phyloP scores from a whole-genome alignment of 352 stramenopile species.

The Pythium aphanidermatum region DNA sequence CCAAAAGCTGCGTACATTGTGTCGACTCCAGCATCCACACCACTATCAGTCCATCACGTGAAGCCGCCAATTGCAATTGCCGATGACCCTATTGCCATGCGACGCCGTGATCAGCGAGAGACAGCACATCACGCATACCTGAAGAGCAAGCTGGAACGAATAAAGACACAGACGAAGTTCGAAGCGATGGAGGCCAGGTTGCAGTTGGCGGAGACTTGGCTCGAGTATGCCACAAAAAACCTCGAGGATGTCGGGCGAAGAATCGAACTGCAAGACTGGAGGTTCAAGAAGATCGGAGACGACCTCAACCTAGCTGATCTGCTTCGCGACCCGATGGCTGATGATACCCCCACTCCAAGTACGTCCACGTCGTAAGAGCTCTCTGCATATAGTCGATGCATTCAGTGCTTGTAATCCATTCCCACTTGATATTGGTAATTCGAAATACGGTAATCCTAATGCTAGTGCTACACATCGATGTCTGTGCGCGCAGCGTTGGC shows the following conservation, averaged over 20 bases:
- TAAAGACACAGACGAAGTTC: conserved; percentile 53
- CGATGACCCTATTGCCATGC: conserved; percentile 5
- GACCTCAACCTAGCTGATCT: conserved; percentile 11
- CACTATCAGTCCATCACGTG: not conserved
- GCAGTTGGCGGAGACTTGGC: conserved; percentile 59
- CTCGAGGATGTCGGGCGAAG: conserved; percentile 68
- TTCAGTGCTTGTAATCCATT: too few species aligned
- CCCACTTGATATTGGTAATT: too few species aligned
- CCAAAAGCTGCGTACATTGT: not conserved
- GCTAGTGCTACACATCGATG: too few species aligned
- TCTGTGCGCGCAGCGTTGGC: too few species aligned
- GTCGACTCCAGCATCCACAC: conserved; percentile 10
- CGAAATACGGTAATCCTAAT: too few species aligned
- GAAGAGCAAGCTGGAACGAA: conserved; percentile 51
- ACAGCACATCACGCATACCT: conserved; percentile 36
- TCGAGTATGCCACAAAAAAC: conserved; percentile 49
- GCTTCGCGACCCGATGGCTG: too few species aligned
- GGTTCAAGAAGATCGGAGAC: conserved; percentile 54
- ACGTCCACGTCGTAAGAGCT: too few species aligned
- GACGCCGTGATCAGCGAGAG: conserved; percentile 12
- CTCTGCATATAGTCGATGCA: too few species aligned
- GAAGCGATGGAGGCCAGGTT: conserved; percentile 46
- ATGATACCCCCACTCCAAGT: too few species aligned
- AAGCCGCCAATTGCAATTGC: not conserved
- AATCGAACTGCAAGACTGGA: conserved; percentile 77